Evolutionary conservation across 805 yeast species (phyloP).

Genomic region (Starmerella geochares): DNA sequence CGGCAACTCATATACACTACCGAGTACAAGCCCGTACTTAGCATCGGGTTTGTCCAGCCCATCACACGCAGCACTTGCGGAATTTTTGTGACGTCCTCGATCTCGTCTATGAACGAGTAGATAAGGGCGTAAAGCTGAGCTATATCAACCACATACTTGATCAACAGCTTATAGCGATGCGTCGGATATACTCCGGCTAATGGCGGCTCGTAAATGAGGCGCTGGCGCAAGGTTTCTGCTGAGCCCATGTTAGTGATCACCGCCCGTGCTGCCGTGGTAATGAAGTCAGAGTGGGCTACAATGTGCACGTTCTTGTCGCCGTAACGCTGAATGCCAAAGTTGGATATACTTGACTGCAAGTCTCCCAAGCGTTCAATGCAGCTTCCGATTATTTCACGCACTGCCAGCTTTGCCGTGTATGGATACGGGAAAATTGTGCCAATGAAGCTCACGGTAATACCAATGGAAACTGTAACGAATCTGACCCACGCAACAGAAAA

Average conservation of each 20-base stretch:
- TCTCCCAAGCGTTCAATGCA: conserved; percentile 27
- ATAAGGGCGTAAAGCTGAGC: conserved; percentile 25
- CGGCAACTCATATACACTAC: conserved; percentile 29
- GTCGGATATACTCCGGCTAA: conserved; percentile 31
- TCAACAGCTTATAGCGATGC: conserved; percentile 27
- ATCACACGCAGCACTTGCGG: conserved; percentile 21
- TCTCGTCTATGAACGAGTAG: conserved; percentile 27
- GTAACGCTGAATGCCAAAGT: conserved; percentile 28
- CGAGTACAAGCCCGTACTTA: conserved; percentile 28
- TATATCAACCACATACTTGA: conserved; percentile 25
- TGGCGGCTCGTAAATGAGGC: conserved; percentile 31
- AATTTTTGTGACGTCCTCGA: conserved; percentile 24
- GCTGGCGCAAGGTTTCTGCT: conserved; percentile 20
- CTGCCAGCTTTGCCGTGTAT: conserved; percentile 28
- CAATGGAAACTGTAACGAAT: conserved; percentile 29
- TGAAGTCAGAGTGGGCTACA: conserved; percentile 22
- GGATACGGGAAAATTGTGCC: conserved; percentile 31
- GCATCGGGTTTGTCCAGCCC: conserved; percentile 29
- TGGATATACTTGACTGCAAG: conserved; percentile 27
- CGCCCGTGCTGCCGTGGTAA: conserved; percentile 21
- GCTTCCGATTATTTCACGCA: conserved; percentile 27
- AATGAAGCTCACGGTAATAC: conserved; percentile 28
- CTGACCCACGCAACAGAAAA: conserved; percentile 32
- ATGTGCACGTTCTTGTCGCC: conserved; percentile 23
- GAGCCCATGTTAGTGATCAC: conserved; percentile 21